phyloP scores from a whole-genome alignment of 306 rosid species.

The Rosa chinensis region DNA sequence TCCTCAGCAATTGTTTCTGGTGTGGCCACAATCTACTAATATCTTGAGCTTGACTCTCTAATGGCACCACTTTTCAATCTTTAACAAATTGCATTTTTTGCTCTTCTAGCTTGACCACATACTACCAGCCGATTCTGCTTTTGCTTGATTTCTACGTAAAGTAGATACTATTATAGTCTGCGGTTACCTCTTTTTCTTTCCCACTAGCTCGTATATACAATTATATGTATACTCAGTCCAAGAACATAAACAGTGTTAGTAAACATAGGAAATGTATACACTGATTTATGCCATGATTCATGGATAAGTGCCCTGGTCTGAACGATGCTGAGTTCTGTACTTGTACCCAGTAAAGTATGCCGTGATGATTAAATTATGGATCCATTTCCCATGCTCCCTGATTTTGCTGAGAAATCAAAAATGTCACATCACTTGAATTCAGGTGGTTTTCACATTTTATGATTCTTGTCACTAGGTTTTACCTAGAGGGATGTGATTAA shows the following conservation, averaged over 20 bases:
- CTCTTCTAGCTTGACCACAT: constrained; percentile 15
- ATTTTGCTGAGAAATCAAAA: background rate
- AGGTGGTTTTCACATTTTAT: background rate
- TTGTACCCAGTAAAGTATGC: background rate
- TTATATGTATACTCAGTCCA: background rate
- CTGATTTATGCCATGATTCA: constrained; percentile 38
- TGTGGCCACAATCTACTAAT: background rate
- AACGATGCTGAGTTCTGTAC: background rate
- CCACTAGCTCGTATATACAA: background rate
- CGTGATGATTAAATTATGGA: background rate
- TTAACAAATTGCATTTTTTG: background rate
- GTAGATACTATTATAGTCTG: constrained; percentile 22
- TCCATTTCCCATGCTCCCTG: background rate
- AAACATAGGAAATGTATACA: background rate
- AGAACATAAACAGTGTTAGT: background rate
- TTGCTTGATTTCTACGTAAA: constrained; percentile 31
- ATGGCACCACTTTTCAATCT: constrained; percentile 9
- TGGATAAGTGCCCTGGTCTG: constrained; percentile 19
- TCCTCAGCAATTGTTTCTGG: constrained; percentile 10
- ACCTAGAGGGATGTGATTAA: background rate
- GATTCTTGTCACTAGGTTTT: background rate
- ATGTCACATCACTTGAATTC: background rate
- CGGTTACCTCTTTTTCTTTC: background rate
- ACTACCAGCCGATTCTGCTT: background rate
- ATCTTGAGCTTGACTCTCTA: background rate